Base-by-base conservation (phyloP, 2,329 filamentous ascomycete species). In the Trichoderma atroviride region DNA sequence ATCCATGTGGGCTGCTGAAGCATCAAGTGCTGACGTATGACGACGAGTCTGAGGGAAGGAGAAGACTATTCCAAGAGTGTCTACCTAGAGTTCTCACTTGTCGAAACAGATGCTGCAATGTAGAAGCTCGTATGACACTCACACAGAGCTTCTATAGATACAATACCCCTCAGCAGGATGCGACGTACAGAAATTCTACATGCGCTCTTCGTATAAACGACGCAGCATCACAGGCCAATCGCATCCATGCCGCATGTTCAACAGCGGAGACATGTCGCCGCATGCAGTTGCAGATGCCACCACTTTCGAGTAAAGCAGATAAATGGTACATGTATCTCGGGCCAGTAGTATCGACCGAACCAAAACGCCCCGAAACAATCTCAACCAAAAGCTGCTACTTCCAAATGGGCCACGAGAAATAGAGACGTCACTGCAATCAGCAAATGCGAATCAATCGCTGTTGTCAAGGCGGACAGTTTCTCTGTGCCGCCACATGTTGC, bases 241-340 rank as follows among this genome's bases (percentile, higher is more conserved):
- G 43, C n/a, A 50, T 22, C 43, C 19, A n/a, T 22, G n/a, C n/a
- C 43, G n/a, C 19, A 50, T 50, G 13, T n/a, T 27, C 19, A n/a
- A 35, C 31, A 52, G 59, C 10, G 59, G 59, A 10, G 59, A 62
- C 43, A 10, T 76, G 77, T 63, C 76, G 73, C 1, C 70, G 3
- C 64, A 11, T 71, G 10, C 40, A 47, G 43, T 29, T 24, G 27
- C 13, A 24, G 24, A 35, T 62, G 2, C 29, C 43, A 62, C 29
- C 59, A 43, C 58, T 14, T 40, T 14, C 35, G 2, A 40, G 35
- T 4, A 5, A 40, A 16, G 14, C 13, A 40, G 35, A 40, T 40
- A 35, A 13, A 35, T 13, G 10, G 35, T 16, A 16, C 35, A 14
- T 37, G 35, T 37, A 40, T 40, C 35, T 40, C 35, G 13, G 5